A percentile compares a stretch with the other conserved stretches of the same genome.
Conservation (phyloP, 495 filamentous ascomycete species). For the Saxispiralis lemnorum region DNA sequence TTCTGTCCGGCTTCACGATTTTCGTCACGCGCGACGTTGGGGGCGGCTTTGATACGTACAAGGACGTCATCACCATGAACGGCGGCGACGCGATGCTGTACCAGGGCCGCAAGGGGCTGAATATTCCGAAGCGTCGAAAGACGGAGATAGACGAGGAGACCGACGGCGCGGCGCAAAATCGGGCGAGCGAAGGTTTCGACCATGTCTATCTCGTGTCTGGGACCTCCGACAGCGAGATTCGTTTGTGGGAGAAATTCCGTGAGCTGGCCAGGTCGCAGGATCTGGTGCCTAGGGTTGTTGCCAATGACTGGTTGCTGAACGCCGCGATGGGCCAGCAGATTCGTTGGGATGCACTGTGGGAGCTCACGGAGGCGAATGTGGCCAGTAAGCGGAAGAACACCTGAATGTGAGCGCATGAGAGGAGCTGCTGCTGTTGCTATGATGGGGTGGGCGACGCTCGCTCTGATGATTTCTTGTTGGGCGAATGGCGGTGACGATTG, state of each 20-base stretch:
- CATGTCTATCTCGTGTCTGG: conserved; percentile 62
- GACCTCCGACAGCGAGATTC: conserved; percentile 42
- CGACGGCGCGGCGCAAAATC: conserved; percentile 34
- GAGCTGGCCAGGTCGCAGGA: conserved; percentile 53
- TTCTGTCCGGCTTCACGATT: conserved; percentile 54
- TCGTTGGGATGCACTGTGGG: conserved; percentile 44
- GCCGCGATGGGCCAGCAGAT: conserved; percentile 73
- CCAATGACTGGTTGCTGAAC: conserved; percentile 73
- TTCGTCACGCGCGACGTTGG: conserved; percentile 63
- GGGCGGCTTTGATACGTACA: conserved; percentile 68
- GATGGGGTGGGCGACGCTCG: too few species aligned
- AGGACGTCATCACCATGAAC: conserved; percentile 70
- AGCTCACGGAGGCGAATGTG: conserved; percentile 11
- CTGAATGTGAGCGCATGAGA: not conserved
- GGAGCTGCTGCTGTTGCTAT: not conserved
- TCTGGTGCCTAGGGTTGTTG: conserved; percentile 59
- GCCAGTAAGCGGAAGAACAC: not conserved
- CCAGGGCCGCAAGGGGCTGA: conserved; percentile 46
- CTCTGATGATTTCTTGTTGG: not conserved
- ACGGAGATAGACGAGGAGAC: conserved; percentile 15
- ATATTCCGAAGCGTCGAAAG: conserved; percentile 24
- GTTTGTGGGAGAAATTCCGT: conserved; percentile 63
- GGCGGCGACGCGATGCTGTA: conserved; percentile 70
- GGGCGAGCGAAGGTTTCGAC: conserved; percentile 30
- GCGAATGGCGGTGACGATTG: too few species aligned